Percentiles rank a stretch among this genome's conserved stretches.
These are phyloP conservation scores for Saccharomycopsis selenospora DNA, from an alignment of 805 yeast species.

Conservation along the genomic window DNA sequence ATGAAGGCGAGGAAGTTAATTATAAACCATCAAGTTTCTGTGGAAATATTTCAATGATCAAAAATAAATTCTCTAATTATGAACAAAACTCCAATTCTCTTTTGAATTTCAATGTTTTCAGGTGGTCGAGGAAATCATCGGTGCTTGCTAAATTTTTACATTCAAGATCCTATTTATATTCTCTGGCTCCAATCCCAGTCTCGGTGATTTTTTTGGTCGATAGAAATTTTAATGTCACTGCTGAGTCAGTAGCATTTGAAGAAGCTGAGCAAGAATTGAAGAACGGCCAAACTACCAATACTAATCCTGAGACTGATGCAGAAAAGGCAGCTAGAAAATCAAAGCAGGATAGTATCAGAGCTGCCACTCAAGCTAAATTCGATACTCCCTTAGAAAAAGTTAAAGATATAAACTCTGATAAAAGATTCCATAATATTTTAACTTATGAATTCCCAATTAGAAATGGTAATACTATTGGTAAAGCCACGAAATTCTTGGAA, in stretches of 20 bases:
- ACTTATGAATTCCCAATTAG: constrained; percentile 17
- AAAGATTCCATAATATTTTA: constrained; percentile 10
- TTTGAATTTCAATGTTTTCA: constrained; percentile 36
- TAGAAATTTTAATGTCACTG: constrained; percentile 4
- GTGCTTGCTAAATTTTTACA: constrained; percentile 28
- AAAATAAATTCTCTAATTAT: constrained; percentile 15
- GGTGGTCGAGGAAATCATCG: constrained; percentile 30
- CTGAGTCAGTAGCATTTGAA: not conserved
- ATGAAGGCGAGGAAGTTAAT: not conserved
- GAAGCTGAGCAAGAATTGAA: not conserved
- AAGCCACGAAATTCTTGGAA: constrained; percentile 16
- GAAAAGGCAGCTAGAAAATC: not conserved
- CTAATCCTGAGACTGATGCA: not conserved
- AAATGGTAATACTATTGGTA: constrained; percentile 19
- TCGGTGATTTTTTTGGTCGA: constrained; percentile 26
- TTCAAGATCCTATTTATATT: constrained; percentile 35
- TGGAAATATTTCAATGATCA: constrained; percentile 5
- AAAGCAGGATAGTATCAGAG: not conserved
- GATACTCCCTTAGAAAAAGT: not conserved
- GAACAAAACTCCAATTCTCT: constrained; percentile 21
- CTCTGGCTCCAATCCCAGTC: constrained; percentile 35
- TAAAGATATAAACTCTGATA: not conserved
- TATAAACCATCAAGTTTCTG: constrained; percentile 14
- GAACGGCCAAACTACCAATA: not conserved
- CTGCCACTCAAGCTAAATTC: not conserved